These are phyloP conservation scores for Pyrenophora graminea DNA, from an alignment of 2,329 filamentous ascomycete species.

Conservation along the genomic window DNA sequence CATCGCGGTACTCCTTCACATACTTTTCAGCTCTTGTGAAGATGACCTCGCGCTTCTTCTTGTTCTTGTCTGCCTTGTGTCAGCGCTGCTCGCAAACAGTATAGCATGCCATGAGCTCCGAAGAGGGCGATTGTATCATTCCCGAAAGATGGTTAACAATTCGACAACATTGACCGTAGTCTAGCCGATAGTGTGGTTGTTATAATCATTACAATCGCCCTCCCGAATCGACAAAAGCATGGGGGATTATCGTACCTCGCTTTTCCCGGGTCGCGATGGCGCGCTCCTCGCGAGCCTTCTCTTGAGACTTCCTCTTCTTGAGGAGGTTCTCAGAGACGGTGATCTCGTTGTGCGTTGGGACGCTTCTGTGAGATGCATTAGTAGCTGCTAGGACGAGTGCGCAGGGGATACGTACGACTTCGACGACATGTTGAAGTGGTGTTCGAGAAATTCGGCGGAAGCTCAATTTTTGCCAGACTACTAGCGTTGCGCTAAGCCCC, in stretches of 20 bases:
- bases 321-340: constrained; percentile 95
- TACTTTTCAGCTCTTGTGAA: constrained; percentile 99
- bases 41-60: constrained; percentile 97
- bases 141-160: constrained; percentile 99
- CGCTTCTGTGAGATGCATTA: constrained; percentile 64
- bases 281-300: constrained; percentile 95
- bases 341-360: constrained; percentile 92
- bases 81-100: constrained; percentile 29
- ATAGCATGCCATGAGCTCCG: constrained; percentile 23
- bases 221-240: constrained; percentile 25
- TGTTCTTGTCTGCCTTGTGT: constrained; percentile 74
- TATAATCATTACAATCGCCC: constrained; percentile 74
- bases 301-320: constrained; percentile 99
- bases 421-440: constrained; percentile 44
- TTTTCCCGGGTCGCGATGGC: constrained; percentile 78
- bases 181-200: constrained; percentile 88
- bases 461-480: constrained; percentile 20
- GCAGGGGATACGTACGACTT: constrained; percentile 61
- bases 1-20: constrained; percentile 98
- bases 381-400: constrained; percentile 55
- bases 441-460: constrained; percentile 55
- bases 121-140: constrained; percentile 66
- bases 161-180: constrained; percentile 96
- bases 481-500: constrained; percentile 16
- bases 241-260: constrained; percentile 71